Percentiles rank a stretch among this genome's conserved stretches.
These are phyloP conservation scores for Epichloe elymi DNA, from an alignment of 2,329 filamentous ascomycete species.

Conservation along the genomic window DNA sequence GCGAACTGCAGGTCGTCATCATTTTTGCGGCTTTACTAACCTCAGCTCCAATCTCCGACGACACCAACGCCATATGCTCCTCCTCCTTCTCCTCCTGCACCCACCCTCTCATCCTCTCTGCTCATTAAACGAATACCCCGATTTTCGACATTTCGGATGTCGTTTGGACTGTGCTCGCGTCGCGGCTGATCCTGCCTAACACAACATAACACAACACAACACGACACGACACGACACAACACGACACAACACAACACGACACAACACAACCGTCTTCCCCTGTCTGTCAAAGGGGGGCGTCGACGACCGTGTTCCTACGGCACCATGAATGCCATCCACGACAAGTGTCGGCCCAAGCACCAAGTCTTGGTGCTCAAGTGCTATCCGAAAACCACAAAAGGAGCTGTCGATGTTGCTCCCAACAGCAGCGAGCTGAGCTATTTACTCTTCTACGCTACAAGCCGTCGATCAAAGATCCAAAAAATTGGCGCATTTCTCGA, in stretches of 20 bases:
- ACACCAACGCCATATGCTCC: background rate
- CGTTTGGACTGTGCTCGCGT: background rate
- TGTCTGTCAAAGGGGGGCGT: background rate
- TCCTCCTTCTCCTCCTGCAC: background rate
- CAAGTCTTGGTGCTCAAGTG: conserved; percentile 93
- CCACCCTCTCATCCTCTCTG: background rate
- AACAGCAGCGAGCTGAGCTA: conserved; percentile 97
- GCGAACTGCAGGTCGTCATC: background rate
- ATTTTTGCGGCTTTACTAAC: background rate
- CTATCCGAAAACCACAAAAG: conserved; percentile 87
- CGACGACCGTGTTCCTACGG: background rate
- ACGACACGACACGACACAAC: background rate
- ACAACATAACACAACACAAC: background rate
- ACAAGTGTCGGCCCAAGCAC: conserved; percentile 79
- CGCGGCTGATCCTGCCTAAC: background rate
- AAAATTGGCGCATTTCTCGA: conserved; percentile 93
- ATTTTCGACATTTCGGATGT: background rate
- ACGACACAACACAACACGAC: background rate
- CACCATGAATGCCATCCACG: conserved; percentile 50
- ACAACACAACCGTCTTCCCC: background rate
- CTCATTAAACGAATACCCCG: background rate
- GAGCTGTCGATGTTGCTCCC: conserved; percentile 81
- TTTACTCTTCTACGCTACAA: conserved; percentile 91
- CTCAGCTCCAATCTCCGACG: background rate
- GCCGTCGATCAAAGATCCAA: conserved; percentile 84